These are phyloP conservation scores for Puccinia hordei DNA, from an alignment of 1,284 basidiomycete species.

Conservation along the genomic window DNA sequence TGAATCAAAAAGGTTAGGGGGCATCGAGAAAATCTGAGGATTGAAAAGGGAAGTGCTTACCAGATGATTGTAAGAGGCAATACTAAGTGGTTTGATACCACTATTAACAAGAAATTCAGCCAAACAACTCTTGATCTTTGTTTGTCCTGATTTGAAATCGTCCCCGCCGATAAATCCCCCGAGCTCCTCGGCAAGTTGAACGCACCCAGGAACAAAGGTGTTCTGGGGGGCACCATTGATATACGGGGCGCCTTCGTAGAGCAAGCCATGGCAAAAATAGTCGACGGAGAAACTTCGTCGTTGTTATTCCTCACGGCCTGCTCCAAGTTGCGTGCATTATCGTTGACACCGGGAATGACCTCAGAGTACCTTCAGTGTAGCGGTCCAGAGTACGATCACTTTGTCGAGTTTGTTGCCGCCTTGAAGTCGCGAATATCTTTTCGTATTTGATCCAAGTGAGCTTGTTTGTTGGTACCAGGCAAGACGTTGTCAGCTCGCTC, in stretches of 20 bases:
- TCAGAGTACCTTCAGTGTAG: slow-evolving; percentile 97
- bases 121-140: slow-evolving; percentile 71
- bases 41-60: slow-evolving; percentile 64
- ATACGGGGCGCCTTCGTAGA: slow-evolving; percentile 92
- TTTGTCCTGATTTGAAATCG: slow-evolving; percentile 75
- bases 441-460: slow-evolving; percentile 87
- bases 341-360: slow-evolving; percentile 90
- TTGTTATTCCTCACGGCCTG: slow-evolving; percentile 80
- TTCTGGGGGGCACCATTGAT: slow-evolving; percentile 99
- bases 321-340: slow-evolving; percentile 87
- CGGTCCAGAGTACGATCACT: slow-evolving; percentile 61
- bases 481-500: slow-evolving; percentile 91
- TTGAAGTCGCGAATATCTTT: slow-evolving; percentile 94
- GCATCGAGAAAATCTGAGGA: not conserved
- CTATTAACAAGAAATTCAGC: slow-evolving; percentile 99
- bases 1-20: not conserved
- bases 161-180: slow-evolving; percentile 95
- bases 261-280: slow-evolving; percentile 89
- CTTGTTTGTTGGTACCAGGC: slow-evolving; percentile 75
- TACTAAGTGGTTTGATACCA: slow-evolving; percentile 95
- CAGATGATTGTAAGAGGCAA: slow-evolving; percentile 97
- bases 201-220: slow-evolving; percentile 95
- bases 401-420: slow-evolving; percentile 78
- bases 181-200: slow-evolving; percentile 85
- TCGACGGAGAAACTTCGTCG: slow-evolving; percentile 89